Evolutionary conservation across 1,284 basidiomycete genomes (phyloP).

Genomic region (Pseudozyma hubeiensis): DNA sequence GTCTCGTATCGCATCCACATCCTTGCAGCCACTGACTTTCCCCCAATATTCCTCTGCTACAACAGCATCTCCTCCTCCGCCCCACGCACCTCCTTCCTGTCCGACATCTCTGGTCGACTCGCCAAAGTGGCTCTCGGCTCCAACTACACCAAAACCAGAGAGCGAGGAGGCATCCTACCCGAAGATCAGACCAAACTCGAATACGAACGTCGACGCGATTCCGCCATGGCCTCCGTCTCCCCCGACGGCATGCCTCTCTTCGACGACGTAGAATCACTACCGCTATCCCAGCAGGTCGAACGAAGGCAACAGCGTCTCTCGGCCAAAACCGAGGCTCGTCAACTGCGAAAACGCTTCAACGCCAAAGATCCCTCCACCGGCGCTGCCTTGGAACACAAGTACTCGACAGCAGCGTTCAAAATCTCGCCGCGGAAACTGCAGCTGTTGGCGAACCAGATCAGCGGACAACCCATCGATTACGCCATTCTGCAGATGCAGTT

Average conservation of each 20-base stretch:
- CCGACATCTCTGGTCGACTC: slow-evolving; percentile 31
- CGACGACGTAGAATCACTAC: slow-evolving; percentile 52
- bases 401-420: slow-evolving; percentile 89
- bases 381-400: slow-evolving; percentile 78
- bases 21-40: too few relatives aligned
- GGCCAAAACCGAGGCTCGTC: slow-evolving; percentile 46
- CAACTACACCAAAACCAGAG: slow-evolving; percentile 24
- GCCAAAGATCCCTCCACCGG: slow-evolving; percentile 45
- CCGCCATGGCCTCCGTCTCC: slow-evolving; percentile 54
- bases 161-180: slow-evolving; percentile 58
- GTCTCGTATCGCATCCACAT: too few relatives aligned
- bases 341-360: slow-evolving; percentile 61
- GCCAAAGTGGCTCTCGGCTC: slow-evolving; percentile 39
- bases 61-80: slow-evolving; percentile 35
- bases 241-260: slow-evolving; percentile 61
- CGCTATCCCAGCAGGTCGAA: slow-evolving; percentile 40
- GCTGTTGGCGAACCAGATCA: slow-evolving; percentile 85
- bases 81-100: slow-evolving; percentile 29
- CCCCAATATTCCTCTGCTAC: not conserved
- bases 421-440: slow-evolving; percentile 93
- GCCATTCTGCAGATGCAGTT: slow-evolving; percentile 97
- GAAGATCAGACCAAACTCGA: slow-evolving; percentile 51
- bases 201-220: slow-evolving; percentile 48
- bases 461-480: slow-evolving; percentile 75
- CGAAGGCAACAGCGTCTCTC: slow-evolving; percentile 39